These are phyloP conservation scores for Fermentozyma sake DNA, from an alignment of 1,139 yeast genomes.

Conservation along the genomic window DNA sequence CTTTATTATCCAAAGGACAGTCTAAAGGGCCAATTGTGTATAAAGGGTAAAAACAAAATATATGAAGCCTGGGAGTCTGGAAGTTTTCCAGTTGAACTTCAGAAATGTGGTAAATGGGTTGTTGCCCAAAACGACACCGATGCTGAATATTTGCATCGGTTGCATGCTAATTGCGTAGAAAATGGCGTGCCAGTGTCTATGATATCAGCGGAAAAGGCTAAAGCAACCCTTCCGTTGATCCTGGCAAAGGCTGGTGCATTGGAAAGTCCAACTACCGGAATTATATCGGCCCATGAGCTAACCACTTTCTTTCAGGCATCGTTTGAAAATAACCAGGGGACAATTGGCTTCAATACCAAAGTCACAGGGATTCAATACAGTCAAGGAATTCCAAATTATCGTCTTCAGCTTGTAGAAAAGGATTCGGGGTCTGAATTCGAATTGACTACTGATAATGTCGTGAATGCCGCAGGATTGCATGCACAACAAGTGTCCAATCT, in stretches of 20 bases:
- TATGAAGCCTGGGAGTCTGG: conserved; percentile 46
- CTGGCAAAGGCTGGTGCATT: conserved; percentile 58
- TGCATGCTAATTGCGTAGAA: conserved; percentile 49
- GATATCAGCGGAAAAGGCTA: conserved; percentile 42
- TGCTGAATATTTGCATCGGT: conserved; percentile 48
- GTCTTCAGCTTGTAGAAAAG: conserved; percentile 28
- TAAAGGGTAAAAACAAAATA: conserved; percentile 66
- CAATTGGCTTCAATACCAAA: conserved; percentile 57
- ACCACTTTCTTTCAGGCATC: conserved; percentile 55
- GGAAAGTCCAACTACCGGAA: conserved; percentile 83
- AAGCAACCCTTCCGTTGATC: conserved; percentile 58
- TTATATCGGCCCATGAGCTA: conserved; percentile 74
- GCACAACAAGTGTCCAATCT: conserved; percentile 69
- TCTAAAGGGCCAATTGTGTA: conserved; percentile 65
- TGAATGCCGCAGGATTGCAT: conserved; percentile 76
- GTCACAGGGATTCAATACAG: conserved; percentile 42
- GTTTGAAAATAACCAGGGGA: conserved; percentile 56
- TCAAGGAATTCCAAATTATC: conserved; percentile 18
- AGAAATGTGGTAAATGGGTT: conserved; percentile 80
- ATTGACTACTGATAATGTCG: conserved; percentile 52
- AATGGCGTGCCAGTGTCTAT: conserved; percentile 57
- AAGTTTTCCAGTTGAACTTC: conserved; percentile 46
- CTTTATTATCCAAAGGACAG: conserved; percentile 70
- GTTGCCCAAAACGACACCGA: conserved; percentile 76
- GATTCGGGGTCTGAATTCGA: conserved; percentile 33